Evolutionary conservation across 164 flowering plant species (phyloP).

Genomic region (Chimonanthus salicifolius): DNA sequence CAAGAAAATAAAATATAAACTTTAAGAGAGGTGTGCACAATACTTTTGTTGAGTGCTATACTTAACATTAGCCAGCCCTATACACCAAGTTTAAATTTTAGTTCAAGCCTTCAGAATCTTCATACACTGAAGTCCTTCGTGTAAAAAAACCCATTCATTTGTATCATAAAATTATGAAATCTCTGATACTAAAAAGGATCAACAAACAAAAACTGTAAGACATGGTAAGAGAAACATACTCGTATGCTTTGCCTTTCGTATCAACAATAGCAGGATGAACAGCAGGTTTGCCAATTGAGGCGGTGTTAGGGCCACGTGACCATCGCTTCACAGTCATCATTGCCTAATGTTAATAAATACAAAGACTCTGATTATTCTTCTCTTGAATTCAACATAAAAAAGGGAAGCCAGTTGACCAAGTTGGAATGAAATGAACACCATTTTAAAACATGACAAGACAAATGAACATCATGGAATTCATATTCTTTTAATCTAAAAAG

Average conservation of each 20-base stretch:
- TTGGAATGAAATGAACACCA: background rate
- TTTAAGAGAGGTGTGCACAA: background rate
- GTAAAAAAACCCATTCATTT: background rate
- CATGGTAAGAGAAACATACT: slow-evolving; percentile 41
- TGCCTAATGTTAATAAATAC: slow-evolving; percentile 33
- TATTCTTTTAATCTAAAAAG: background rate
- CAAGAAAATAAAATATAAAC: background rate
- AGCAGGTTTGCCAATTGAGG: slow-evolving; percentile 75
- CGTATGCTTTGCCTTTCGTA: slow-evolving; percentile 90
- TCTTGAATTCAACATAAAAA: background rate
- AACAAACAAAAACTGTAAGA: background rate
- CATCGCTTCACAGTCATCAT: slow-evolving; percentile 96
- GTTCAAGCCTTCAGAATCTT: background rate
- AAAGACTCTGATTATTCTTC: background rate
- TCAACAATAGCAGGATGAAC: slow-evolving; percentile 89
- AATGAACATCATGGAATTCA: background rate
- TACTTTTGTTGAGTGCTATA: background rate
- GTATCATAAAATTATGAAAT: background rate
- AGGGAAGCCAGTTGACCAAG: background rate
- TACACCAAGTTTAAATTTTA: too few relatives aligned
- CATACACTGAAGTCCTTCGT: background rate
- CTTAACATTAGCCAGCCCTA: too few relatives aligned
- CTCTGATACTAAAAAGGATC: background rate
- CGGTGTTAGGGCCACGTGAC: slow-evolving; percentile 63
- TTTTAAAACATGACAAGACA: background rate